Evolutionary conservation across 2,329 filamentous ascomycete genomes (phyloP).

Genomic region (Xylariaceae sp.): DNA sequence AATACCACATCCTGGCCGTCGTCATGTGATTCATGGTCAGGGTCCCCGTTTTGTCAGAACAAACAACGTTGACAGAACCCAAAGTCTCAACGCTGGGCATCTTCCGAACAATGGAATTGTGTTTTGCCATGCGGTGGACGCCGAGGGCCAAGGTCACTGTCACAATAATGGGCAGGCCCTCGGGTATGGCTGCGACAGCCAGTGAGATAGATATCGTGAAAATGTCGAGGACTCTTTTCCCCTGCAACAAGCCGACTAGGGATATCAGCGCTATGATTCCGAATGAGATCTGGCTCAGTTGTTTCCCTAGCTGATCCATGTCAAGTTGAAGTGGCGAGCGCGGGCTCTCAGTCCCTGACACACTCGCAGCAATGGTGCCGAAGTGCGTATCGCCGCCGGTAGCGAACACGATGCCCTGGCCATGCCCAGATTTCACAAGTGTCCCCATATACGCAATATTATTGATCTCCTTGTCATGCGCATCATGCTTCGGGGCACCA

Average conservation of each 20-base stretch:
- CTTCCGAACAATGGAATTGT: constrained; percentile 89
- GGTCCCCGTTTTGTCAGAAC: constrained; percentile 95
- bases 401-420: constrained; percentile 93
- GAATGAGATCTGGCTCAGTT: constrained; percentile 95
- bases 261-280: constrained; percentile 90
- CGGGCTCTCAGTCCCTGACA: constrained; percentile 92
- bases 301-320: constrained; percentile 95
- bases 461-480: constrained; percentile 64
- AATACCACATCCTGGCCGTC: constrained; percentile 92
- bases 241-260: constrained; percentile 80
- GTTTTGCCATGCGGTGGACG: constrained; percentile 90
- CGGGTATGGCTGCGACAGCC: constrained; percentile 91
- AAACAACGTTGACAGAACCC: constrained; percentile 98
- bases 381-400: constrained; percentile 93
- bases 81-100: constrained; percentile 96
- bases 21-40: constrained; percentile 98
- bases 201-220: constrained; percentile 97
- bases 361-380: constrained; percentile 87
- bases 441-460: constrained; percentile 99
- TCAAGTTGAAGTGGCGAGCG: constrained; percentile 88
- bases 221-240: constrained; percentile 83
- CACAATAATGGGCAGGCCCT: constrained; percentile 95
- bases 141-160: constrained; percentile 93
- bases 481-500: constrained; percentile 54
- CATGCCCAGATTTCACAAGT: constrained; percentile 86